These are phyloP conservation scores for Gnaphalium uliginosum DNA, from an alignment of 129 eudicot species.

Conservation along the genomic window DNA sequence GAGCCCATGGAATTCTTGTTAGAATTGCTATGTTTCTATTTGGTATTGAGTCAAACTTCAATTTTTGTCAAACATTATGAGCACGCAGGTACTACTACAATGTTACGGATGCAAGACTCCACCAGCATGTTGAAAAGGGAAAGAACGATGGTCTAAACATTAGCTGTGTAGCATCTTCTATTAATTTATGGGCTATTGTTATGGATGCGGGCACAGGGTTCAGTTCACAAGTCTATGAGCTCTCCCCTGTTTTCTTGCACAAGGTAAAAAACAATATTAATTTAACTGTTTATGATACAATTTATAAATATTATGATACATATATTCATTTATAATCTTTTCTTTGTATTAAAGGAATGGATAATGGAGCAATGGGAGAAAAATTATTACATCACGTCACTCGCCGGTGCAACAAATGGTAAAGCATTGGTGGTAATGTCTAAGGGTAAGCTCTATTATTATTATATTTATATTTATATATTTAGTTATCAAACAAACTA, in stretches of 20 bases:
- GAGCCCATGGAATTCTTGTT: slow-evolving; percentile 4
- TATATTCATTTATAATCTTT: background rate
- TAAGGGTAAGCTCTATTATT: slow-evolving; percentile 52
- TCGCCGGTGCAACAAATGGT: slow-evolving; percentile 80
- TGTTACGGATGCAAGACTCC: slow-evolving; percentile 68
- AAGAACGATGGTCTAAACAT: slow-evolving; percentile 67
- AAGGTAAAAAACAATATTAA: slow-evolving; percentile 45
- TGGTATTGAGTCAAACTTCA: background rate
- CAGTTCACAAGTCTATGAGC: slow-evolving; percentile 64
- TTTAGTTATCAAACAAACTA: background rate
- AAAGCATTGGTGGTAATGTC: slow-evolving; percentile 82
- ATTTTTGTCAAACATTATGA: background rate
- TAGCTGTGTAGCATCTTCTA: slow-evolving; percentile 70
- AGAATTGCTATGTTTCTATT: background rate
- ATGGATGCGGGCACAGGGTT: slow-evolving; percentile 95
- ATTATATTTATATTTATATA: background rate
- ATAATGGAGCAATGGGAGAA: slow-evolving; percentile 95
- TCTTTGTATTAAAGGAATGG: slow-evolving; percentile 59
- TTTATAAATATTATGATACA: background rate
- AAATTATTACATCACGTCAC: slow-evolving; percentile 74
- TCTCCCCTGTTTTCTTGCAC: slow-evolving; percentile 80
- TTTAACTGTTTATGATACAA: background rate
- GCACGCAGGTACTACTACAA: slow-evolving; percentile 69
- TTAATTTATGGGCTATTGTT: slow-evolving; percentile 74
- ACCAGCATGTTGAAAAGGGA: slow-evolving; percentile 79